Conservation (phyloP, 257 asterid species). For the Henckelia pumila region DNA sequence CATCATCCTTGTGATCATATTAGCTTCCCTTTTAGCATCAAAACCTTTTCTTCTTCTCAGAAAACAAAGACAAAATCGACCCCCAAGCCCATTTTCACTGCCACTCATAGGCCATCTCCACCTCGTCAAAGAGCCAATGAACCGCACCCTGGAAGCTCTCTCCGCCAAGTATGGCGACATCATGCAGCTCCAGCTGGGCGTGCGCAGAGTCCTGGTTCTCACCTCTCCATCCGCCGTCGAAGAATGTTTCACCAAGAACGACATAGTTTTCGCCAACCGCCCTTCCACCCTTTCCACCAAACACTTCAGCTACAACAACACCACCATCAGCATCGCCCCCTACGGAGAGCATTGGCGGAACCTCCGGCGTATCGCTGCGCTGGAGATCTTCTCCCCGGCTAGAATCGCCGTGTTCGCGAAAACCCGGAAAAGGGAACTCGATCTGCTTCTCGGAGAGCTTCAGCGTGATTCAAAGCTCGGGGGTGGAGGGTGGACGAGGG, state of each 20-base stretch:
- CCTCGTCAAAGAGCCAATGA: slow-evolving; percentile 28
- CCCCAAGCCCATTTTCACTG: slow-evolving; percentile 33
- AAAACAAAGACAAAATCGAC: slow-evolving; percentile 11
- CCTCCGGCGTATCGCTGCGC: slow-evolving; percentile 27
- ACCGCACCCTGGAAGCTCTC: slow-evolving; percentile 25
- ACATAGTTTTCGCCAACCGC: slow-evolving; percentile 29
- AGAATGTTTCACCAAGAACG: slow-evolving; percentile 36
- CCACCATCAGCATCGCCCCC: slow-evolving; percentile 29
- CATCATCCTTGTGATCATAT: neutral
- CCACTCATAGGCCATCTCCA: slow-evolving; percentile 35
- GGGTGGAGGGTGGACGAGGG: slow-evolving; percentile 16
- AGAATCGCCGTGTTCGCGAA: slow-evolving; percentile 20
- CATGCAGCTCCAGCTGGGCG: slow-evolving; percentile 22
- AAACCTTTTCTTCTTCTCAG: slow-evolving; percentile 5
- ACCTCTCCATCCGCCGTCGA: slow-evolving; percentile 28
- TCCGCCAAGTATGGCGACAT: slow-evolving; percentile 31
- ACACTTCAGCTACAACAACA: slow-evolving; percentile 32
- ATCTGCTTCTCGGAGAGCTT: slow-evolving; percentile 20
- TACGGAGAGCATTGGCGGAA: slow-evolving; percentile 36
- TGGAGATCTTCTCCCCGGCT: slow-evolving; percentile 33
- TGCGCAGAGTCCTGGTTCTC: slow-evolving; percentile 23
- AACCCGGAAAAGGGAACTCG: slow-evolving; percentile 22
- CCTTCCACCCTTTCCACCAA: slow-evolving; percentile 32
- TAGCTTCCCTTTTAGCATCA: neutral
- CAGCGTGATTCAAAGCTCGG: neutral